phyloP scores from a whole-genome alignment of 345 rosid species.

The Trapa bicornis region DNA sequence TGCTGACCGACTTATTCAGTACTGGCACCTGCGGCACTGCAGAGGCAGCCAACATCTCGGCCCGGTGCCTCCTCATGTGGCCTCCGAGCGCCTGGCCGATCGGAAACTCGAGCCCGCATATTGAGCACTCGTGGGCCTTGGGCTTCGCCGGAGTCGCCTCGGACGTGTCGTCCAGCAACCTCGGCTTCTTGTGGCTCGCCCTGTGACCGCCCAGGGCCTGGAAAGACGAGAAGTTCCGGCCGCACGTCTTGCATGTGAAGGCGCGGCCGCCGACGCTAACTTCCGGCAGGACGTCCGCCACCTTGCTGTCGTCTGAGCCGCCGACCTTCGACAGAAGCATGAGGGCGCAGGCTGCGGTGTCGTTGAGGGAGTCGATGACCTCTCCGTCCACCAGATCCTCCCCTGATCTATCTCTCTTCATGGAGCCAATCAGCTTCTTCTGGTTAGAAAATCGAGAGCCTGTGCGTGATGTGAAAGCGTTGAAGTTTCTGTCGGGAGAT shows the following conservation, averaged over 20 bases:
- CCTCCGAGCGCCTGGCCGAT: slow-evolving; percentile 93
- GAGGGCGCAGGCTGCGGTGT: slow-evolving; percentile 43
- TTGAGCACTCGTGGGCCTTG: slow-evolving; percentile 68
- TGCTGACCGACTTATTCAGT: slow-evolving; percentile 48
- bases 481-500: too few relatives aligned
- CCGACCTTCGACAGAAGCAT: slow-evolving; percentile 49
- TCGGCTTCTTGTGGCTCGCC: slow-evolving; percentile 72
- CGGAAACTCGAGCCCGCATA: slow-evolving; percentile 70
- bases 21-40: slow-evolving; percentile 19
- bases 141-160: slow-evolving; percentile 29
- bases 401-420: slow-evolving; percentile 34
- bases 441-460: too few relatives aligned
- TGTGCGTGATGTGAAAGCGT: too few relatives aligned
- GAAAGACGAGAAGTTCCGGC: slow-evolving; percentile 56
- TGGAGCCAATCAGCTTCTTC: not conserved
- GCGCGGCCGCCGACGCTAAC: slow-evolving; percentile 14
- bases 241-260: slow-evolving; percentile 82
- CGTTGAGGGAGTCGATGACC: slow-evolving; percentile 13
- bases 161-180: slow-evolving; percentile 9
- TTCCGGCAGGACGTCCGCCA: not conserved
- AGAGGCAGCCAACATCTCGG: not conserved
- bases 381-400: slow-evolving; percentile 7
- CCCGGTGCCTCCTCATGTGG: slow-evolving; percentile 84
- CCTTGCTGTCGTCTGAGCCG: slow-evolving; percentile 15
- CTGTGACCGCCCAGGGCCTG: slow-evolving; percentile 94